Evolutionary conservation across 2,329 filamentous ascomycete genomes (phyloP), one percentile per base, ranked within the genome.

Genomic region (Zymoseptoria ardabiliae): DNA sequence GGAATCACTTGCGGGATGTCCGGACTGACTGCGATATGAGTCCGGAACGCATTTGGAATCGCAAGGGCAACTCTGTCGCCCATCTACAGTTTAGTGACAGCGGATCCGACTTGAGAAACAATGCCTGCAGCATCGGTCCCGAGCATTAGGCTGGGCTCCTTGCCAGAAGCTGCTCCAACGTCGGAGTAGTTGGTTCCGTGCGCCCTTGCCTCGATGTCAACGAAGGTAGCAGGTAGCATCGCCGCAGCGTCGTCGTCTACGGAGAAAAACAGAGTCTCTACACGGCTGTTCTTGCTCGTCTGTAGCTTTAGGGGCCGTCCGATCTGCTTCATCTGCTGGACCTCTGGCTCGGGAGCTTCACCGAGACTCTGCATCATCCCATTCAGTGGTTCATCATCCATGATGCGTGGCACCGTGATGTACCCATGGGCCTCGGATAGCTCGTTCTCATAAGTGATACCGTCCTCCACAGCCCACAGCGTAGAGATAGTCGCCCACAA

Each of bases 1-100:
- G 50, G 50, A 50, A 50, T 10, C 45, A n/a, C 17, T 20, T 50
- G 45, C 20, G 45, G 45, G 9, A 50, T 50, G 17, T 50, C 45
- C 45, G 11, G 45, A 20, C 45, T 50, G 45, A 50, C 45, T 50
- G 17, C 20, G 20, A 50, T 20, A 50, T 50, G 45, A 20, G 53
- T 60, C 13, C 20, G 22, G 28, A 57, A 62, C 7, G 57, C 35
- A 13, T 52, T 30, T 20, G 23, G 41, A 21, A 52, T 28, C 23
- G 19, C 20, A 4, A 41, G 19, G 19, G 50, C 28, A 19, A 63
- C 62, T 45, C 52, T 49, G 41, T 62, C 54, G n/a, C 62, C 62
- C 2, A 51, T 41, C 20, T 30, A 20, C 50, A 54, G 51, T 10
- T 28, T 13, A 23, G 21, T 55, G n/a, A 62, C 57, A 50, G 45